Percentiles rank a stretch among this genome's conserved stretches.
phyloP scores from a whole-genome alignment of 1,139 yeast genomes.

The Nadsonia commutata region DNA sequence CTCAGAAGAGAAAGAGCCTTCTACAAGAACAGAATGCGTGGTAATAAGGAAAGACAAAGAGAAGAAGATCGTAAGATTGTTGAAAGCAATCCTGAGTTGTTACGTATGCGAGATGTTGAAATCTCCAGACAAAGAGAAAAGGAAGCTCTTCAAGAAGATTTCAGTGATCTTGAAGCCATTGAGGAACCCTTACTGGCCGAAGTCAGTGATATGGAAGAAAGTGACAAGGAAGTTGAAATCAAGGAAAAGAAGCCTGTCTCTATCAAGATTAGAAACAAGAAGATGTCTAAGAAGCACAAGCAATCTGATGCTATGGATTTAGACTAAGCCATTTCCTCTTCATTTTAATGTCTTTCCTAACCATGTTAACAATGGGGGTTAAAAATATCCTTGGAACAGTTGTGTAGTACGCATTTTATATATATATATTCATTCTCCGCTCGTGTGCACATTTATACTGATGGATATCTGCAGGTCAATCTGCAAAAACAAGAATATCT shows the following conservation, averaged over 20 bases:
- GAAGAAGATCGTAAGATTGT: slow-evolving; percentile 81
- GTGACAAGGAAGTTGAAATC: slow-evolving; percentile 25
- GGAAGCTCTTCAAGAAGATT: slow-evolving; percentile 35
- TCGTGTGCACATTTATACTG: too few species aligned
- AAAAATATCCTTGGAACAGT: too few species aligned
- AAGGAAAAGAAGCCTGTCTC: slow-evolving; percentile 55
- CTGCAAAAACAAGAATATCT: too few species aligned
- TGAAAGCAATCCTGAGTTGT: slow-evolving; percentile 73
- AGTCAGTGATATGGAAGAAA: slow-evolving; percentile 19
- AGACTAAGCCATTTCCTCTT: slow-evolving; percentile 4
- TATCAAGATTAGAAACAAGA: slow-evolving; percentile 56
- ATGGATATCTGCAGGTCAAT: too few species aligned
- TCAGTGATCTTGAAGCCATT: slow-evolving; percentile 31
- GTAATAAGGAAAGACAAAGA: slow-evolving; percentile 77
- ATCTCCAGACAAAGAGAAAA: slow-evolving; percentile 65
- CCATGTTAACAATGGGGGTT: too few species aligned
- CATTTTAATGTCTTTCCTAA: too few species aligned
- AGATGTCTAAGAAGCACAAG: slow-evolving; percentile 14
- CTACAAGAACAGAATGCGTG: slow-evolving; percentile 99
- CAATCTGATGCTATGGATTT: slow-evolving; percentile 6
- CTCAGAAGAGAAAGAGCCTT: slow-evolving; percentile 94
- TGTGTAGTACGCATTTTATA: too few species aligned
- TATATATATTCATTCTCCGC: too few species aligned
- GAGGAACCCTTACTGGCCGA: slow-evolving; percentile 17
- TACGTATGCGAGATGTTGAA: slow-evolving; percentile 88